phyloP scores from a whole-genome alignment of 1,284 basidiomycete species.

The Cutaneotrichosporon curvatum region DNA sequence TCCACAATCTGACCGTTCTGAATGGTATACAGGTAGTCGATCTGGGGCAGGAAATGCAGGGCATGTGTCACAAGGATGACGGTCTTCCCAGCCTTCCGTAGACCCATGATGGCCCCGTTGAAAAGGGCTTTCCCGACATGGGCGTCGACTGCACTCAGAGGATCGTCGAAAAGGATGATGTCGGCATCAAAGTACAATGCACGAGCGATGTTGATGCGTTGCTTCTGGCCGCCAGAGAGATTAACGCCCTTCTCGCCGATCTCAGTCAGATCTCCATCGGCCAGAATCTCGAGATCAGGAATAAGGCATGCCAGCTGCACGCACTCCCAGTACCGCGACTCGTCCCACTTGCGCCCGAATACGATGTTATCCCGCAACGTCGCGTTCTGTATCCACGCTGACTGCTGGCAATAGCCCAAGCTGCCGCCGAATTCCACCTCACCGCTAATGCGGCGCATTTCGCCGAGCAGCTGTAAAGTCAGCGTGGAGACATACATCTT shows the following conservation, averaged over 20 bases:
- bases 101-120: slow-evolving; percentile 68
- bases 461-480: slow-evolving; percentile 52
- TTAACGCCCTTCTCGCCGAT: slow-evolving; percentile 45
- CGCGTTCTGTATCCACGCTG: slow-evolving; percentile 82
- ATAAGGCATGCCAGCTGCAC: slow-evolving; percentile 59
- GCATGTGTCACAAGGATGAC: slow-evolving; percentile 59
- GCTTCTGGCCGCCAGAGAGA: slow-evolving; percentile 42
- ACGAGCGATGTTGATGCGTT: slow-evolving; percentile 59
- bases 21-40: slow-evolving; percentile 45
- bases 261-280: slow-evolving; percentile 66
- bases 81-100: slow-evolving; percentile 56
- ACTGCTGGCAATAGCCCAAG: slow-evolving; percentile 67
- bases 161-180: slow-evolving; percentile 79
- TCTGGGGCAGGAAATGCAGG: slow-evolving; percentile 43
- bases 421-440: slow-evolving; percentile 59
- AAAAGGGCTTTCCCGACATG: slow-evolving; percentile 83
- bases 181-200: slow-evolving; percentile 78
- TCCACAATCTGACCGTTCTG: slow-evolving; percentile 57
- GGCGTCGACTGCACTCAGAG: slow-evolving; percentile 69
- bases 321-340: slow-evolving; percentile 60
- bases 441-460: slow-evolving; percentile 59
- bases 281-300: slow-evolving; percentile 62
- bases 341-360: slow-evolving; percentile 63
- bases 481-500: background rate
- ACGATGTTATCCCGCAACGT: slow-evolving; percentile 54